Conservation (phyloP, 257 asterid genomes). For the Plantago elongata region DNA sequence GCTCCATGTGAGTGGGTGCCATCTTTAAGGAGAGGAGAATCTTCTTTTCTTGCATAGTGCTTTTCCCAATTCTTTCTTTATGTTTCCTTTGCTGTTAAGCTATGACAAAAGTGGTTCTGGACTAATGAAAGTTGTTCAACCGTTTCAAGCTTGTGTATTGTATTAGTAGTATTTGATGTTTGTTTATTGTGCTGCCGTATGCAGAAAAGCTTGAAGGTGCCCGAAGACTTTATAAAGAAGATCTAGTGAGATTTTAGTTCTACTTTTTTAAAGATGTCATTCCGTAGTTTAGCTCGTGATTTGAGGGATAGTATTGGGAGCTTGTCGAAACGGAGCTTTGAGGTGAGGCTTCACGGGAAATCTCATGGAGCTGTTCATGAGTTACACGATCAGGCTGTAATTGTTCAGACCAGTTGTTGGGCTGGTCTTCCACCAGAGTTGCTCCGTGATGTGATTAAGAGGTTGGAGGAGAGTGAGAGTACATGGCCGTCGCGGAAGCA, state of each 20-base stretch:
- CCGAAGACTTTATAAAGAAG: not conserved
- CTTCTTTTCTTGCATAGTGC: slow-evolving; percentile 83
- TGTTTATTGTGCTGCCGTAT: slow-evolving; percentile 13
- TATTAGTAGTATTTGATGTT: slow-evolving; percentile 24
- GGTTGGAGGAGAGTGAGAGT: slow-evolving; percentile 78
- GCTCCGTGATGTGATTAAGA: slow-evolving; percentile 66
- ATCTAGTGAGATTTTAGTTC: slow-evolving; percentile 15
- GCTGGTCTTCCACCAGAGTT: slow-evolving; percentile 78
- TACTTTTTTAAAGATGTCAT: slow-evolving; percentile 47
- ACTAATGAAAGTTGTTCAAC: slow-evolving; percentile 22
- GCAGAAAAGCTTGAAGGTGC: slow-evolving; percentile 21
- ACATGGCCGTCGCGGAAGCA: slow-evolving; percentile 83
- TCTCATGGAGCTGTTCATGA: slow-evolving; percentile 78
- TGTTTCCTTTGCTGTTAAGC: slow-evolving; percentile 59
- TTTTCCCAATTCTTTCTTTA: slow-evolving; percentile 33
- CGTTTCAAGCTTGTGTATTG: slow-evolving; percentile 15
- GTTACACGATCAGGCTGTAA: slow-evolving; percentile 54
- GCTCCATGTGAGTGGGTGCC: slow-evolving; percentile 51
- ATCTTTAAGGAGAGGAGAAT: slow-evolving; percentile 51
- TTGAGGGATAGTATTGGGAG: slow-evolving; percentile 78
- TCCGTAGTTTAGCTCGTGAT: slow-evolving; percentile 80
- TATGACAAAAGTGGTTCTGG: slow-evolving; percentile 28
- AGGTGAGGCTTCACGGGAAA: slow-evolving; percentile 56
- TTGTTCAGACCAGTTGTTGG: slow-evolving; percentile 81
- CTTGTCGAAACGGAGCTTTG: slow-evolving; percentile 68